A percentile compares a stretch with the other conserved stretches of the same genome.
phyloP scores from a whole-genome alignment of 2,329 filamentous ascomycete genomes.

The Trichoderma cornu-damae region DNA sequence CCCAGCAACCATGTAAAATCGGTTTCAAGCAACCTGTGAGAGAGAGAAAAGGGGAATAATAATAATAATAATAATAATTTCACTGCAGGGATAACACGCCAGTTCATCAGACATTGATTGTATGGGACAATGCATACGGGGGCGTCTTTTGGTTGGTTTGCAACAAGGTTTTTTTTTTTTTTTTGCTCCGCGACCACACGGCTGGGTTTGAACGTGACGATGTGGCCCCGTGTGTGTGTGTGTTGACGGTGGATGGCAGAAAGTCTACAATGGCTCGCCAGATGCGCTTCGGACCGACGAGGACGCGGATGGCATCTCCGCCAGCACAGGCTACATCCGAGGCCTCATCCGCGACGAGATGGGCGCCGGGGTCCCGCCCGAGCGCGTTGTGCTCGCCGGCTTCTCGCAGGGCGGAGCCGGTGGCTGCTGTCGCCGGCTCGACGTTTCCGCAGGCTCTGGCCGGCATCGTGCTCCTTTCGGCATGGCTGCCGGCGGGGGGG shows the following conservation, averaged over 20 bases:
- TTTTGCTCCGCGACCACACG: too few species aligned
- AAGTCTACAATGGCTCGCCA: conserved; percentile 10
- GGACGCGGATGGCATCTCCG: conserved; percentile 69
- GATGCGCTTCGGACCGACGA: conserved; percentile 36
- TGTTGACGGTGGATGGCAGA: too few species aligned
- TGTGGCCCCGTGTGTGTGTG: too few species aligned
- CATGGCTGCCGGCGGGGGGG: conserved; percentile 67
- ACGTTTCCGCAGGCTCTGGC: conserved; percentile 69
- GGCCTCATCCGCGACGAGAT: conserved; percentile 75
- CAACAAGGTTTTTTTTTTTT: too few species aligned
- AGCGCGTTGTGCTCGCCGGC: conserved; percentile 79
- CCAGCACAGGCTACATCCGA: conserved; percentile 71
- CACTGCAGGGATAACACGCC: neutral
- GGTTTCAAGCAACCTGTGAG: too few species aligned
- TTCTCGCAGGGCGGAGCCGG: conserved; percentile 88
- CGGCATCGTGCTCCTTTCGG: conserved; percentile 79
- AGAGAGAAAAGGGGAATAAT: too few species aligned
- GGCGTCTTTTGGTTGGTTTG: neutral
- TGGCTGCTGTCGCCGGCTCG: conserved; percentile 76
- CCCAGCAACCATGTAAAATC: too few species aligned
- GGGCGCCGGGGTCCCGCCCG: conserved; percentile 66
- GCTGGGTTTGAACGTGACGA: too few species aligned
- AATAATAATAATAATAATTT: too few species aligned
- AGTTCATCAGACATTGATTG: neutral
- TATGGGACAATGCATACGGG: neutral